A percentile compares a stretch with the other conserved stretches of the same genome.
Conservation (phyloP, 1,284 basidiomycete genomes). For the Cryptococcus floricola region DNA sequence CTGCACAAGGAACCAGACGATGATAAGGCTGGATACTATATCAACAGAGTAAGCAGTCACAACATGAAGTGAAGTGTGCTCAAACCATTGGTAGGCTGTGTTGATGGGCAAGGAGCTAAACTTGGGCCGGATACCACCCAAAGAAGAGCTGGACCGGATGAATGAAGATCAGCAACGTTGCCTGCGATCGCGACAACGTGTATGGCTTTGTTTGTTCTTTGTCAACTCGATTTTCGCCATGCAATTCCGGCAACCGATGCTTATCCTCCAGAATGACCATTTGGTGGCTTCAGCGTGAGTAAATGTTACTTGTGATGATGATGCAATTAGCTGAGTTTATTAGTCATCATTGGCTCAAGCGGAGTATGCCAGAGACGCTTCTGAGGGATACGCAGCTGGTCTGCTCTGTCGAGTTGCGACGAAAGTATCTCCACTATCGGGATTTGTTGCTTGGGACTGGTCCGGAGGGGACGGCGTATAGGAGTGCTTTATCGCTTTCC, state of each 20-base stretch:
- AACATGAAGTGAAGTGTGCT: neutral
- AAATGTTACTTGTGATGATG: neutral
- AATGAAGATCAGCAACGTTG: conserved; percentile 15
- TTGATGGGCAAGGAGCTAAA: conserved; percentile 35
- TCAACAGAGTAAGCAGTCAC: conserved; percentile 26
- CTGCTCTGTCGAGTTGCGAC: conserved; percentile 33
- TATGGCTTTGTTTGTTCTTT: conserved; percentile 37
- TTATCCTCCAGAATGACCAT: conserved; percentile 31
- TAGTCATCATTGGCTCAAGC: conserved; percentile 25
- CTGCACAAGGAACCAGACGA: conserved; percentile 41
- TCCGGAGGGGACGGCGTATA: conserved; percentile 13
- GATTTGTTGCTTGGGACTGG: conserved; percentile 20
- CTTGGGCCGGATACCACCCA: conserved; percentile 24
- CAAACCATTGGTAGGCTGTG: conserved; percentile 18
- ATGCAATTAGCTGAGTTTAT: neutral
- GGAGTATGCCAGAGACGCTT: conserved; percentile 20
- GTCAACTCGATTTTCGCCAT: conserved; percentile 40
- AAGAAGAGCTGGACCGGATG: conserved; percentile 17
- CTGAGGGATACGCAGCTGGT: conserved; percentile 29
- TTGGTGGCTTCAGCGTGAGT: conserved; percentile 28
- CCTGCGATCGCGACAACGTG: conserved; percentile 26
- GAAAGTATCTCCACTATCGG: conserved; percentile 34
- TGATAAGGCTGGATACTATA: conserved; percentile 37
- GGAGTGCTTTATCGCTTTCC: conserved; percentile 27
- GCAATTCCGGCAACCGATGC: conserved; percentile 40